A percentile compares a stretch with the other conserved stretches of the same genome.
Evolutionary conservation across 2,329 filamentous ascomycete genomes (phyloP).

Genomic region (Lachnellula hyalina): DNA sequence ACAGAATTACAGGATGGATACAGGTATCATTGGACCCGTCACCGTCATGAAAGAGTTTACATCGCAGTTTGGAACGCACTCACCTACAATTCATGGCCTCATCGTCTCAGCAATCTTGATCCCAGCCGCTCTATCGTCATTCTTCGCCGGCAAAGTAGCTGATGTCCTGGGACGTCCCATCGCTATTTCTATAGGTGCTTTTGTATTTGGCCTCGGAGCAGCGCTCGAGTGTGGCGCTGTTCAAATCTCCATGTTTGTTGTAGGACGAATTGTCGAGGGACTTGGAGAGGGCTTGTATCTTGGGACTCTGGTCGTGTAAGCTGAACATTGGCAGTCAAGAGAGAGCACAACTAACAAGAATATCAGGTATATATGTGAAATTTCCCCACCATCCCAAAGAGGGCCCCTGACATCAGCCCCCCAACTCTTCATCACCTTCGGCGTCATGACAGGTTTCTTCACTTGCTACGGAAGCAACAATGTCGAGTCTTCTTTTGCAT

Average conservation of each 20-base stretch:
- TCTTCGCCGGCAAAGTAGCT: slow-evolving; percentile 51
- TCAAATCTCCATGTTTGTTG: slow-evolving; percentile 46
- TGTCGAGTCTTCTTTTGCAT: slow-evolving; percentile 44
- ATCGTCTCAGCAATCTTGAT: slow-evolving; percentile 56
- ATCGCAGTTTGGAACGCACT: slow-evolving; percentile 42
- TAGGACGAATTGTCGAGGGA: slow-evolving; percentile 50
- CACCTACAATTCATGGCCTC: slow-evolving; percentile 49
- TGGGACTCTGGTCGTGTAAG: slow-evolving; percentile 47
- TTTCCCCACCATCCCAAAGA: slow-evolving; percentile 46
- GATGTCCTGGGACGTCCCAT: slow-evolving; percentile 46
- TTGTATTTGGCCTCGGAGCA: slow-evolving; percentile 49
- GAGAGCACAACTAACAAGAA: slow-evolving; percentile 32
- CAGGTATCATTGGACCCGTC: slow-evolving; percentile 46
- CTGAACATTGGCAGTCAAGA: not conserved
- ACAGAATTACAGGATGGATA: slow-evolving; percentile 35
- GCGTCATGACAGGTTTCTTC: slow-evolving; percentile 53
- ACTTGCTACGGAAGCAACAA: slow-evolving; percentile 50
- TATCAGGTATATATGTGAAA: slow-evolving; percentile 55
- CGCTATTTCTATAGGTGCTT: slow-evolving; percentile 43
- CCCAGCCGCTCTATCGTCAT: slow-evolving; percentile 50
- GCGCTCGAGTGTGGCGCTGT: slow-evolving; percentile 45
- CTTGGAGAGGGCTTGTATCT: slow-evolving; percentile 55
- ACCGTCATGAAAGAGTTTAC: slow-evolving; percentile 45
- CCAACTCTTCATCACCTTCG: slow-evolving; percentile 47
- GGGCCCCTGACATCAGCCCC: slow-evolving; percentile 48